These are phyloP conservation scores for Cylindrotheca closterium DNA, from an alignment of 108 stramenopile genomes.

Conservation along the genomic window DNA sequence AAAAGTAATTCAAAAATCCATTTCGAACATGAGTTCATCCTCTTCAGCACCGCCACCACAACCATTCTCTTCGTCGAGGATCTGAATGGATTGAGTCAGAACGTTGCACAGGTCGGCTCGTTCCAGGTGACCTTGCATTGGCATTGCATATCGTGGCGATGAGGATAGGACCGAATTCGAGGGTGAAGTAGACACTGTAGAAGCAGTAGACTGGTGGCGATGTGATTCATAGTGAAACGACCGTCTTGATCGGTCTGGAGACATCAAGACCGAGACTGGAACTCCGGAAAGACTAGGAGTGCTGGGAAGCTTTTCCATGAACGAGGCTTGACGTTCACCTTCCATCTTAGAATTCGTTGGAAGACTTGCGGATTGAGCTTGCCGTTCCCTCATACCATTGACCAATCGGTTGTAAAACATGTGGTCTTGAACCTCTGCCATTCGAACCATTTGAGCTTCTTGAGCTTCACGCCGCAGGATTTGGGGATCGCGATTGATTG, in stretches of 20 bases:
- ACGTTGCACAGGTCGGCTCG: no score
- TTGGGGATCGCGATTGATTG: background rate
- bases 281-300: background rate
- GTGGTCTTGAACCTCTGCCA: conserved; percentile 18
- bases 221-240: background rate
- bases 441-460: background rate
- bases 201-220: background rate
- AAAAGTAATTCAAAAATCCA: background rate
- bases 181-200: background rate
- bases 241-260: background rate
- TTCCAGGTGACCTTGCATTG: no score
- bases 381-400: conserved; percentile 9
- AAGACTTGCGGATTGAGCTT: background rate
- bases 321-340: background rate
- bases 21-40: background rate
- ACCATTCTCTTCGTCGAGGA: background rate
- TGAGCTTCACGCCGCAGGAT: conserved; percentile 4
- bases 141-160: background rate
- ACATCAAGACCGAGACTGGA: background rate
- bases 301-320: background rate
- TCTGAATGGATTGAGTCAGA: background rate
- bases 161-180: background rate
- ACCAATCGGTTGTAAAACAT: conserved; percentile 14
- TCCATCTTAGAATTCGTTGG: no score
- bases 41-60: background rate